Evolutionary conservation across 495 filamentous ascomycete genomes (phyloP).

Genomic region (Bathelium albidoporum): DNA sequence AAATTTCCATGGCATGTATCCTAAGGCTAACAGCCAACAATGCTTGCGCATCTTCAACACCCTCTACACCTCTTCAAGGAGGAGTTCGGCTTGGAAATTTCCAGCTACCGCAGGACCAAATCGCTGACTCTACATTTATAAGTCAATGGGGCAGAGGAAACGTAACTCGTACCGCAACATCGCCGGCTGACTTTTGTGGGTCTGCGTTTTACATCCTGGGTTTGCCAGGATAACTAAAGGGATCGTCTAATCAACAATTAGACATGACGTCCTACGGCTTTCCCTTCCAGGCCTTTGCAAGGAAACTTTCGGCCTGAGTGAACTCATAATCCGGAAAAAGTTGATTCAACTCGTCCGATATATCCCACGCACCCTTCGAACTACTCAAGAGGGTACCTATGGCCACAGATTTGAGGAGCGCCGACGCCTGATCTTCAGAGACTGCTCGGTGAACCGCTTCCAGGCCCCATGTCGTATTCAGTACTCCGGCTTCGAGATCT

Average conservation of each 20-base stretch:
- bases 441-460: constrained; percentile 33
- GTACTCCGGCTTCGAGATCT: constrained; percentile 14
- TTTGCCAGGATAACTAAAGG: neutral
- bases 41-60: no score
- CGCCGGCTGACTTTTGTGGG: no score
- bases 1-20: no score
- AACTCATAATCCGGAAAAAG: constrained; percentile 45
- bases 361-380: constrained; percentile 30
- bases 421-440: constrained; percentile 31
- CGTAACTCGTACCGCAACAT: no score
- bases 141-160: no score
- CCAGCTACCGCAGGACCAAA: no score
- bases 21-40: no score
- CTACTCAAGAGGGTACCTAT: constrained; percentile 36
- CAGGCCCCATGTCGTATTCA: constrained; percentile 13
- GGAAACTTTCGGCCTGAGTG: constrained; percentile 37
- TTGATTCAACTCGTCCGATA: constrained; percentile 44
- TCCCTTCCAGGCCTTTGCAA: constrained; percentile 37
- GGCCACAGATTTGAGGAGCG: constrained; percentile 26
- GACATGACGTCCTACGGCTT: neutral
- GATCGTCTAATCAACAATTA: neutral
- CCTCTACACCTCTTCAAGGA: no score
- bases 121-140: no score
- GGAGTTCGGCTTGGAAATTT: no score
- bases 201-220: no score